These are phyloP conservation scores for Salvia sclarea DNA, from an alignment of 305 asterid species.

Conservation along the genomic window DNA sequence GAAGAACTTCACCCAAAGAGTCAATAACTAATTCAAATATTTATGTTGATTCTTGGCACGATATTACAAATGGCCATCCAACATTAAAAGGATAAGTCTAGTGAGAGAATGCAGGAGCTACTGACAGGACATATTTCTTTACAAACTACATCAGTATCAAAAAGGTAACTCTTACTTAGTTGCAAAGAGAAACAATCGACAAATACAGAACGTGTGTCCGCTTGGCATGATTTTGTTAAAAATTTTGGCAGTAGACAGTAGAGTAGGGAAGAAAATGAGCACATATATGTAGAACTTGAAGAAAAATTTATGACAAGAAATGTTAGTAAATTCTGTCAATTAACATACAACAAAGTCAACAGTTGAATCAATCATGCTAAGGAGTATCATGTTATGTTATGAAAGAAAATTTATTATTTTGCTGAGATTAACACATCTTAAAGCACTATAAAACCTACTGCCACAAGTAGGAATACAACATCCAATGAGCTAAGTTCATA, in stretches of 20 bases:
- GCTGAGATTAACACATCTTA: neutral
- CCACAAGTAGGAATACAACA: conserved; percentile 1
- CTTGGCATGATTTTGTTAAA: neutral
- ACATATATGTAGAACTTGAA: neutral
- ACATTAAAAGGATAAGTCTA: neutral
- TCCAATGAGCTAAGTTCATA: conserved; percentile 19
- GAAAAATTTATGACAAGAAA: neutral
- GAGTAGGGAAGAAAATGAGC: neutral
- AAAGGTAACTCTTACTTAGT: neutral
- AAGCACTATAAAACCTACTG: neutral
- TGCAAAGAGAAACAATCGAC: neutral
- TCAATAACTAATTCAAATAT: neutral
- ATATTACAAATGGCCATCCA: neutral
- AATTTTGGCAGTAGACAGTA: neutral
- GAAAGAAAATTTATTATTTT: neutral
- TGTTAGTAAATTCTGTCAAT: neutral
- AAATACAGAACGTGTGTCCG: neutral
- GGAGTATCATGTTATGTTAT: neutral
- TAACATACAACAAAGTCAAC: neutral
- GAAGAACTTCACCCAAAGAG: neutral
- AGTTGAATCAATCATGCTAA: neutral
- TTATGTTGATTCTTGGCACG: neutral
- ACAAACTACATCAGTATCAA: neutral
- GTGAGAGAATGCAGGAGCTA: neutral
- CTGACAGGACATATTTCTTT: neutral